Conservation (phyloP, 129 eudicot genomes). For the Apium graveolens region DNA sequence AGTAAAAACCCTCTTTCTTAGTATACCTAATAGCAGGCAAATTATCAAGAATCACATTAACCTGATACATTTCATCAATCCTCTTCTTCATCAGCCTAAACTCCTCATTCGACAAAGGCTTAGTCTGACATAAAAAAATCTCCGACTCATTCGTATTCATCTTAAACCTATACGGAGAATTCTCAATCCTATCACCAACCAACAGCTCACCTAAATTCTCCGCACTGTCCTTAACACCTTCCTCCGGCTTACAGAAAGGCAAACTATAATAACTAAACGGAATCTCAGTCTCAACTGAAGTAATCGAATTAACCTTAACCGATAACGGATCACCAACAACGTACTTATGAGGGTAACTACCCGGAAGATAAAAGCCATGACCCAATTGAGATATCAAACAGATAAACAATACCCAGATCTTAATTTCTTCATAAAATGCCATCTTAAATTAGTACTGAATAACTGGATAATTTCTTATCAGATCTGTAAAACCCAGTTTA, state of each 20-base stretch:
- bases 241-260: constrained; percentile 65
- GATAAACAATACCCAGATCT: constrained; percentile 60
- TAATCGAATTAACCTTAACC: constrained; percentile 74
- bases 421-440: constrained; percentile 35
- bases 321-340: constrained; percentile 54
- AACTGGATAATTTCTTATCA: constrained; percentile 9
- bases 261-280: constrained; percentile 78
- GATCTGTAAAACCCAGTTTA: constrained; percentile 40
- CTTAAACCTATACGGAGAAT: constrained; percentile 72
- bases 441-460: constrained; percentile 14
- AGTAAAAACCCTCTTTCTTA: constrained; percentile 38
- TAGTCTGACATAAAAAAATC: constrained; percentile 62
- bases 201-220: constrained; percentile 83
- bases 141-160: constrained; percentile 58
- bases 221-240: constrained; percentile 82
- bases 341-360: constrained; percentile 80
- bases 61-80: constrained; percentile 87
- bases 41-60: constrained; percentile 70
- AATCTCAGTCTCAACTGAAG: constrained; percentile 78
- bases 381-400: constrained; percentile 45
- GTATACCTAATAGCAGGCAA: constrained; percentile 76
- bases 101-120: constrained; percentile 51
- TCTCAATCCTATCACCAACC: constrained; percentile 80
- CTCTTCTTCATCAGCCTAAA: constrained; percentile 55
- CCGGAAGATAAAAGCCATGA: constrained; percentile 73